These are phyloP conservation scores for Boletus sp. DNA, from an alignment of 768 basidiomycete genomes.

Conservation along the genomic window DNA sequence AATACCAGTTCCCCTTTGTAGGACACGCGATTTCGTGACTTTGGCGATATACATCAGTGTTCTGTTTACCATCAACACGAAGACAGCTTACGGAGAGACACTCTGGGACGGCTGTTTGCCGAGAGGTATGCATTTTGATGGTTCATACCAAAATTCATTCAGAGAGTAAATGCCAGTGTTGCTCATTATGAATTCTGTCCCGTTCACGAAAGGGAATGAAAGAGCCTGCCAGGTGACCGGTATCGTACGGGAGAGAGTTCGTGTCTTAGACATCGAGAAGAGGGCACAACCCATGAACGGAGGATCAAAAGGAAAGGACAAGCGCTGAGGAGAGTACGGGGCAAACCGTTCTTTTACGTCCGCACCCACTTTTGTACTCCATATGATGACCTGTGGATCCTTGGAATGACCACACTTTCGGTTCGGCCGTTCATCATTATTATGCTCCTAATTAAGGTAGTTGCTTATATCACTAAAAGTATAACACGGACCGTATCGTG, in stretches of 20 bases:
- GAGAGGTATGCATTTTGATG: constrained; percentile 7
- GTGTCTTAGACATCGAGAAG: constrained; percentile 2
- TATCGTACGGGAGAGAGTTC: background rate
- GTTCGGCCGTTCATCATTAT: background rate
- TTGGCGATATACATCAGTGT: background rate
- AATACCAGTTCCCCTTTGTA: constrained; percentile 9
- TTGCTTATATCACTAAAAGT: background rate
- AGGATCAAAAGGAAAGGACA: background rate
- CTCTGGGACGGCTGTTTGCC: background rate
- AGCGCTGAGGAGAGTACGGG: background rate
- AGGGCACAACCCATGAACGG: constrained; percentile 3
- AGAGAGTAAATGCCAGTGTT: constrained; percentile 10
- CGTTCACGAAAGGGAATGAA: constrained; percentile 9
- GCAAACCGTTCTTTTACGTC: background rate
- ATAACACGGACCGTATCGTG: background rate
- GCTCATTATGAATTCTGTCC: constrained; percentile 1
- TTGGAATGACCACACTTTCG: background rate
- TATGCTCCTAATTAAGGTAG: background rate
- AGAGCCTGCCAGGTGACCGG: constrained; percentile 1
- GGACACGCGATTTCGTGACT: constrained; percentile 11
- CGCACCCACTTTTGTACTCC: constrained; percentile 3
- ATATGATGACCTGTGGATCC: background rate
- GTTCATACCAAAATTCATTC: constrained; percentile 17
- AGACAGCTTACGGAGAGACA: constrained; percentile 15
- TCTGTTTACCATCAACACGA: background rate